phyloP scores from a whole-genome alignment of 1,284 basidiomycete species.

The Apiotrichum domesticum region DNA sequence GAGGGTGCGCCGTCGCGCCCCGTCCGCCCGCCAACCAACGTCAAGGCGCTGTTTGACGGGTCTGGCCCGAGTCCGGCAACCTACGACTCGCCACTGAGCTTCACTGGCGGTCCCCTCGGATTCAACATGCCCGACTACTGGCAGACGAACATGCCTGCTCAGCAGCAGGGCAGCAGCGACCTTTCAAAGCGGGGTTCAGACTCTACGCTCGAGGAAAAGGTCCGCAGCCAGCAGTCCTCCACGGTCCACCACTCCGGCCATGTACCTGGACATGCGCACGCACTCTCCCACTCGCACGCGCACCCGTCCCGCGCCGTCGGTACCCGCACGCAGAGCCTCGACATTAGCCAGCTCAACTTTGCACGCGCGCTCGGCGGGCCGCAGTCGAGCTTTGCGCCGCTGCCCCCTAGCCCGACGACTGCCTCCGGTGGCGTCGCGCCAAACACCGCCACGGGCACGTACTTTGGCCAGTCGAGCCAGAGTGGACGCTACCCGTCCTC shows the following conservation, averaged over 20 bases:
- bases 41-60: slow-evolving; percentile 87
- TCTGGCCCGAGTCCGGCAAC: slow-evolving; percentile 55
- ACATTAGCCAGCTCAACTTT: slow-evolving; percentile 46
- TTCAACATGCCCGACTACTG: slow-evolving; percentile 31
- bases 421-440: slow-evolving; percentile 14
- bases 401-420: slow-evolving; percentile 27
- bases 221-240: slow-evolving; percentile 50
- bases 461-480: slow-evolving; percentile 22
- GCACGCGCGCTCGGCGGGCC: slow-evolving; percentile 25
- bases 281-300: slow-evolving; percentile 20
- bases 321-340: slow-evolving; percentile 46
- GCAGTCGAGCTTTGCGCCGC: slow-evolving; percentile 25
- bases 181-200: slow-evolving; percentile 77
- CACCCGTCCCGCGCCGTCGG: slow-evolving; percentile 36
- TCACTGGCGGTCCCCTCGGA: slow-evolving; percentile 23
- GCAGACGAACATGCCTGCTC: slow-evolving; percentile 41
- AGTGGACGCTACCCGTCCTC: slow-evolving; percentile 14
- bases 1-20: slow-evolving; percentile 63
- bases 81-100: slow-evolving; percentile 34
- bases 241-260: neutral
- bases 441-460: slow-evolving; percentile 32
- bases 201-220: slow-evolving; percentile 74
- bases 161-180: slow-evolving; percentile 58
- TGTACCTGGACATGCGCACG: slow-evolving; percentile 14
- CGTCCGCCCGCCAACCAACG: slow-evolving; percentile 65